Evolutionary conservation across 179 eudicot genomes (phyloP).

Genomic region (Silene coronaria): DNA sequence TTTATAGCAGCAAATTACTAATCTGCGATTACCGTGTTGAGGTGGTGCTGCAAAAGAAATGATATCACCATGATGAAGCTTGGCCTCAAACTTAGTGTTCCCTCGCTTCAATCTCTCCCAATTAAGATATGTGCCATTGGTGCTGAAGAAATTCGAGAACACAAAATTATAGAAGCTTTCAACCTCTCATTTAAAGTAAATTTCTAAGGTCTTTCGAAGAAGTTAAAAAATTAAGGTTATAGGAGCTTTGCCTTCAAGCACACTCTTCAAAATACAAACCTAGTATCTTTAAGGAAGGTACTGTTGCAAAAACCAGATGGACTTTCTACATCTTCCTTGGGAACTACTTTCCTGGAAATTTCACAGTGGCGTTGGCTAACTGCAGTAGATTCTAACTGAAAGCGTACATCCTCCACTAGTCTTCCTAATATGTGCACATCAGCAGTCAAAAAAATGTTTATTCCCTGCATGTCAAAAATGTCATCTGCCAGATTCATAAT

Average conservation of each 20-base stretch:
- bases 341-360: conserved; percentile 52
- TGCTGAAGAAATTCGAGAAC: conserved; percentile 43
- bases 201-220: neutral
- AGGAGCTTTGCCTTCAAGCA: neutral
- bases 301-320: conserved; percentile 36
- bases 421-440: conserved; percentile 80
- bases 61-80: conserved; percentile 78
- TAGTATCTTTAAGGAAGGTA: conserved; percentile 69
- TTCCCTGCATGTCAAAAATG: conserved; percentile 46
- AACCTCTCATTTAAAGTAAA: neutral
- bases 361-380: conserved; percentile 78
- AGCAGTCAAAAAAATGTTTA: conserved; percentile 70
- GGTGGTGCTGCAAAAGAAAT: conserved; percentile 76
- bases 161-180: conserved; percentile 19
- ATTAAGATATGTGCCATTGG: conserved; percentile 85
- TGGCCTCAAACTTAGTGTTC: conserved; percentile 48
- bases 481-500: conserved; percentile 10
- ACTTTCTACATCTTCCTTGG: conserved; percentile 46
- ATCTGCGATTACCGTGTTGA: conserved; percentile 54
- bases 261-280: conserved; percentile 35
- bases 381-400: conserved; percentile 64
- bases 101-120: conserved; percentile 68
- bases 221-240: neutral
- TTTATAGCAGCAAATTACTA: neutral
- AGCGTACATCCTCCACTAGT: conserved; percentile 55